Conservation (phyloP, 73 alveolate species). For the Paramecium bursaria region DNA sequence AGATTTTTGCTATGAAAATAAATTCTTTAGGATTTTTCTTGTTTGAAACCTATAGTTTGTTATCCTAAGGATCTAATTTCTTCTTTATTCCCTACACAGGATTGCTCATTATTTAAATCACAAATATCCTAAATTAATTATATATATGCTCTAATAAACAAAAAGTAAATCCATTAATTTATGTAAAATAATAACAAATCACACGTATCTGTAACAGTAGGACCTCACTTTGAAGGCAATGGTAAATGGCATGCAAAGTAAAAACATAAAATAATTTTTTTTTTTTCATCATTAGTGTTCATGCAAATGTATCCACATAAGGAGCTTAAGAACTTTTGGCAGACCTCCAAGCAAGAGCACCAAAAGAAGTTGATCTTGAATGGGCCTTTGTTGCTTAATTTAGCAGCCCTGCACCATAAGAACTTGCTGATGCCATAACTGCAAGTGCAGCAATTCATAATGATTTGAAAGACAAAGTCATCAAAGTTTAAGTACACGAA, state of each 20-base stretch:
- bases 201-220: constrained; percentile 31
- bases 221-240: constrained; percentile 37
- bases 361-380: constrained; percentile 5
- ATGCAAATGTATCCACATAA: constrained; percentile 4
- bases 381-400: constrained; percentile 24
- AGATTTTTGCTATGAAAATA: constrained; percentile 50
- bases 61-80: constrained; percentile 49
- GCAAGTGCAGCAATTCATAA: neutral
- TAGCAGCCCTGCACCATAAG: neutral
- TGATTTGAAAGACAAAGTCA: neutral
- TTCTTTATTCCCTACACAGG: too few relatives aligned
- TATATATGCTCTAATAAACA: too few relatives aligned
- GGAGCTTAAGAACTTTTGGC: constrained; percentile 29
- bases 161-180: too few relatives aligned
- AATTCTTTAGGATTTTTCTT: constrained; percentile 56
- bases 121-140: too few relatives aligned
- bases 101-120: too few relatives aligned
- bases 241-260: neutral
- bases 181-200: constrained; percentile 20
- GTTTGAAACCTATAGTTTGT: constrained; percentile 17
- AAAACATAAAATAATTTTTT: too few relatives aligned
- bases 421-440: neutral
- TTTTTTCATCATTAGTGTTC: neutral
- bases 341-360: neutral
- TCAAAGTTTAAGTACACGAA: constrained; percentile 3